A percentile compares a stretch with the other conserved stretches of the same genome.
These are phyloP conservation scores for Citrullus amarus DNA, from an alignment of 306 rosid species.

Conservation along the genomic window DNA sequence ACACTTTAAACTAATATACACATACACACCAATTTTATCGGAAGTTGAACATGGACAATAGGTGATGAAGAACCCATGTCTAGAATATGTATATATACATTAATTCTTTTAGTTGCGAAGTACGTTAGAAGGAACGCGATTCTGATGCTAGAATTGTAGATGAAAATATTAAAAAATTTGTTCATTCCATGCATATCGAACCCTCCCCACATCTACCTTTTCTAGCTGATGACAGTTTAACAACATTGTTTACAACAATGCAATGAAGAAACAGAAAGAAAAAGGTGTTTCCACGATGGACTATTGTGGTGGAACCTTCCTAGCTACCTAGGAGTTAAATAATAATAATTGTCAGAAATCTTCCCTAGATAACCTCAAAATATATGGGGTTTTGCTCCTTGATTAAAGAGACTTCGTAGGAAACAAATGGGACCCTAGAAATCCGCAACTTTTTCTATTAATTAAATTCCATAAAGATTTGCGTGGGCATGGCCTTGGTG, in stretches of 20 bases:
- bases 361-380: slow-evolving; percentile 13
- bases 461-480: neutral
- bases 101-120: neutral
- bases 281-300: neutral
- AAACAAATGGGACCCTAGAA: slow-evolving; percentile 3
- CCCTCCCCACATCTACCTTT: slow-evolving; percentile 6
- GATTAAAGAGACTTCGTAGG: neutral
- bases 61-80: neutral
- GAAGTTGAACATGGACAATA: neutral
- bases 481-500: neutral
- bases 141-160: neutral
- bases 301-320: neutral
- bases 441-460: neutral
- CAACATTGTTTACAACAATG: neutral
- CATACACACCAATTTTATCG: neutral
- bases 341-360: neutral
- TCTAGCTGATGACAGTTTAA: neutral
- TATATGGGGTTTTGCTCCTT: neutral
- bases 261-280: neutral
- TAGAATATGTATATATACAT: neutral
- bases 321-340: neutral
- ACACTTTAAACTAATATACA: neutral
- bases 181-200: slow-evolving; percentile 9
- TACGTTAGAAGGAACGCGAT: neutral
- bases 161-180: neutral